Conservation (phyloP, 176 grass and related monocot species). For the Ananas comosus region DNA sequence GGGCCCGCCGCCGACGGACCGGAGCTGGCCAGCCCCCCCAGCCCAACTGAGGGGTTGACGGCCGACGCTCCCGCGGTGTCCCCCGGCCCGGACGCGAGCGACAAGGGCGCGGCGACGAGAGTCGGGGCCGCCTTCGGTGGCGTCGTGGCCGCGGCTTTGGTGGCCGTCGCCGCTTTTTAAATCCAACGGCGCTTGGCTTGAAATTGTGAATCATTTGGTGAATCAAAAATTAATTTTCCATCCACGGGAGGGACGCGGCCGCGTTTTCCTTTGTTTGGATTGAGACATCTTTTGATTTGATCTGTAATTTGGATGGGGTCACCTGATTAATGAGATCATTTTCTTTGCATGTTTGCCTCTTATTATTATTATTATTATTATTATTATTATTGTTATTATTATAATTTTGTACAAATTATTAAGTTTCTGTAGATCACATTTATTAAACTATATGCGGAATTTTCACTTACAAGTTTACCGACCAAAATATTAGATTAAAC, state of each 20-base stretch:
- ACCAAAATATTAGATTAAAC: no score
- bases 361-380: not conserved
- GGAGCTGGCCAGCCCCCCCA: not conserved
- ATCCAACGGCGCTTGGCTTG: not conserved
- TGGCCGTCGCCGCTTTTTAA: slow-evolving; percentile 2
- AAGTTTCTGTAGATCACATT: no score
- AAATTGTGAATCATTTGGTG: not conserved
- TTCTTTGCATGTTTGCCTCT: not conserved
- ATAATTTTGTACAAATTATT: no score
- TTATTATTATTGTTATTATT: not conserved
- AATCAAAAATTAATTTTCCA: not conserved
- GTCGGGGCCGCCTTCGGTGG: not conserved
- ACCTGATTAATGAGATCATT: not conserved
- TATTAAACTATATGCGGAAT: no score
- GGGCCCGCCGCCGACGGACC: not conserved
- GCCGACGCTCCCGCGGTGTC: not conserved
- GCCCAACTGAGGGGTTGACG: no score
- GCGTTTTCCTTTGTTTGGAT: no score
- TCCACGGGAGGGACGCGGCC: no score
- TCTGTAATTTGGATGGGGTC: not conserved
- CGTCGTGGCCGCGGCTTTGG: not conserved
- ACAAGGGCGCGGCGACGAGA: not conserved
- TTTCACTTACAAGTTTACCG: no score
- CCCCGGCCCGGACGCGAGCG: not conserved
- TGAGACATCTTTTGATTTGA: not conserved